phyloP scores from a whole-genome alignment of 2,329 filamentous ascomycete genomes.

The Colletotrichum sp. region DNA sequence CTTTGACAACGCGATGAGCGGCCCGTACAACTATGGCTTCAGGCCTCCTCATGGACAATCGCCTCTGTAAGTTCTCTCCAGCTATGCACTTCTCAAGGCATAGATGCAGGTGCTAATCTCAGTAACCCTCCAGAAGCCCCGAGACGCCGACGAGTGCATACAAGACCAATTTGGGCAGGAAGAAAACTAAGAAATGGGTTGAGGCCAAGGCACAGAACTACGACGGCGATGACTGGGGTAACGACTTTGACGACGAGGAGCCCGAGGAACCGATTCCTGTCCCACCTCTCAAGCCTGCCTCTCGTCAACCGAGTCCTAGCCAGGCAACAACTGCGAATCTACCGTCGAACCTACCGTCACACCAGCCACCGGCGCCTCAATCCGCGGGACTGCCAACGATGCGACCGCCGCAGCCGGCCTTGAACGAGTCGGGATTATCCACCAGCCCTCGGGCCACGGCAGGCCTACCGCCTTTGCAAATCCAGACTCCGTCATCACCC shows the following conservation, averaged over 20 bases:
- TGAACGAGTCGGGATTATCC: slow-evolving; percentile 16
- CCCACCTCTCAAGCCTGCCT: slow-evolving; percentile 24
- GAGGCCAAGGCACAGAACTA: slow-evolving; percentile 87
- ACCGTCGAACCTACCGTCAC: slow-evolving; percentile 23
- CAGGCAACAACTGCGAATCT: slow-evolving; percentile 30
- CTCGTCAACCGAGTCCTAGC: slow-evolving; percentile 37
- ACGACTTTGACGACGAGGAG: slow-evolving; percentile 60
- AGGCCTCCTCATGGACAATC: slow-evolving; percentile 12
- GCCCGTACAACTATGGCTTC: slow-evolving; percentile 19
- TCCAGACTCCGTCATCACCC: slow-evolving; percentile 31
- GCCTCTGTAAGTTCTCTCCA: slow-evolving; percentile 10
- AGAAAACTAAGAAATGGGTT: slow-evolving; percentile 94
- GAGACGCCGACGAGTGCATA: slow-evolving; percentile 50
- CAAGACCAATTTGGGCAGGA: slow-evolving; percentile 84
- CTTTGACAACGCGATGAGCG: slow-evolving; percentile 10
- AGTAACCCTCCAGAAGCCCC: slow-evolving; percentile 5
- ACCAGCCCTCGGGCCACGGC: slow-evolving; percentile 27
- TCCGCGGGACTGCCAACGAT: slow-evolving; percentile 29
- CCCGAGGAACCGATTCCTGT: slow-evolving; percentile 44
- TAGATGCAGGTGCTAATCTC: neutral
- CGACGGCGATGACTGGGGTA: slow-evolving; percentile 93
- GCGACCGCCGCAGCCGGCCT: slow-evolving; percentile 18
- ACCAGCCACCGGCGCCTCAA: slow-evolving; percentile 22
- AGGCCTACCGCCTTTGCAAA: slow-evolving; percentile 32
- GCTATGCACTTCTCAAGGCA: neutral